Base-by-base conservation (phyloP, 1,284 basidiomycete genomes). In the Moesziomyces antarcticus region DNA sequence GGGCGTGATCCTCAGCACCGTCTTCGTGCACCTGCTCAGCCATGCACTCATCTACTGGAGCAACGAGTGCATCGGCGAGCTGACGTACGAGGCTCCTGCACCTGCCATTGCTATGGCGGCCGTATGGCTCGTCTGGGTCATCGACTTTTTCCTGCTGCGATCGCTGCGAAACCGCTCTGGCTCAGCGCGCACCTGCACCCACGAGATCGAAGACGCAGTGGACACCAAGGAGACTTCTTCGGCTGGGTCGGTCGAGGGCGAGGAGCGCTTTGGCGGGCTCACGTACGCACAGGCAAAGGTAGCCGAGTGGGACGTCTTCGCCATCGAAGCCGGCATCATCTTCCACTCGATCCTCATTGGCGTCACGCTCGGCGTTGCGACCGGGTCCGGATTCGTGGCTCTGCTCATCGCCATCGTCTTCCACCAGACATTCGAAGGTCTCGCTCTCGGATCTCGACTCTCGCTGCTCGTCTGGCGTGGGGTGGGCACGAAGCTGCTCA, bases 1-100 rank as follows among this genome's bases (percentile, higher is more conserved):
- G 5, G 86, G 86, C 24, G 80, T 87, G 59, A 86, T 87, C 66
- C 69, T 87, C 40, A 80, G 82, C 5, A 86, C 86, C 0, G 86
- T 86, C 0, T 86, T 86, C 58, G 83, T 84, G 24, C 86, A 87
- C 57, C 78, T 87, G 0, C 78, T 87, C 0, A 85, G 81, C 68
- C 85, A 86, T 67, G 82, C 85, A 1, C 85, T 87, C 60, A 63
- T 85, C 65, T 70, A 71, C 33, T 60, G 75, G 40, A 58, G 61
- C 53, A 85, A 85, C 75, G 79, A 84, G n/a, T 86, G 86, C 65
- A 65, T 87, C 22, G 68, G 86, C 1, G 78, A 85, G 18, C 75
- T 87, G 5, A 63, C 57, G 3, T 87, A 84, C 71, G 85, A 86
- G 45, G 81, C 86, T 0, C 83, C 85, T 0, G 83, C 84, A 0